These are phyloP conservation scores for Arctium lappa DNA, from an alignment of 129 eudicot species.

Conservation along the genomic window DNA sequence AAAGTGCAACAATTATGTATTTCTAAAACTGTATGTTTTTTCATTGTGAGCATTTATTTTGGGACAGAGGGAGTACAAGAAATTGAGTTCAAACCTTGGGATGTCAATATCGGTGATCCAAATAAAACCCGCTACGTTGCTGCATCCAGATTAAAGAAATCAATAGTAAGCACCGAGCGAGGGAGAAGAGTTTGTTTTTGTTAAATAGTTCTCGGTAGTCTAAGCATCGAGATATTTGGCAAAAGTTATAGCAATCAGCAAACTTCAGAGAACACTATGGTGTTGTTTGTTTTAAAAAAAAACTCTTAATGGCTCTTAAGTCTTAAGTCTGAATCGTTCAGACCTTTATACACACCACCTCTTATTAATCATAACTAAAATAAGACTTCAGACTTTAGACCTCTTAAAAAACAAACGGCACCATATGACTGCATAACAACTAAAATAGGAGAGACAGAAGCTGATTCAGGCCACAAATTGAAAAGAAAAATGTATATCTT, in stretches of 20 bases:
- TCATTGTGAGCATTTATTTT: background rate
- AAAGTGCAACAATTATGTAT: background rate
- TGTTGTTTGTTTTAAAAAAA: too few species aligned
- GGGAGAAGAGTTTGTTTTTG: background rate
- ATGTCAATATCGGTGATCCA: conserved; percentile 73
- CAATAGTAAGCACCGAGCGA: background rate
- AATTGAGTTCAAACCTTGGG: conserved; percentile 51
- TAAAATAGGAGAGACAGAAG: too few species aligned
- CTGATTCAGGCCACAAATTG: background rate
- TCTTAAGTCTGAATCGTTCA: too few species aligned
- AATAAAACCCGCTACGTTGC: conserved; percentile 95
- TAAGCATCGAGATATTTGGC: conserved; percentile 7
- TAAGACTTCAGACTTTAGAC: too few species aligned
- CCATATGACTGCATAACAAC: too few species aligned
- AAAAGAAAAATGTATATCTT: background rate
- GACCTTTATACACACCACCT: too few species aligned
- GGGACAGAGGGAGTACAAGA: background rate
- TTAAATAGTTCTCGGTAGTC: background rate
- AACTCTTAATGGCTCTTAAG: too few species aligned
- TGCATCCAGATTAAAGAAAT: conserved; percentile 26
- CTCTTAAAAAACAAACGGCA: too few species aligned
- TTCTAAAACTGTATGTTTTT: background rate
- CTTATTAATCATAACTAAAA: too few species aligned
- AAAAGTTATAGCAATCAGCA: background rate
- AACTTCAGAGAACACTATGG: background rate